Percentiles rank a stretch among this genome's conserved stretches.
These are phyloP conservation scores for Linnemannia schmuckeri DNA, from an alignment of 192 early-diverging fungal species.

Conservation along the genomic window DNA sequence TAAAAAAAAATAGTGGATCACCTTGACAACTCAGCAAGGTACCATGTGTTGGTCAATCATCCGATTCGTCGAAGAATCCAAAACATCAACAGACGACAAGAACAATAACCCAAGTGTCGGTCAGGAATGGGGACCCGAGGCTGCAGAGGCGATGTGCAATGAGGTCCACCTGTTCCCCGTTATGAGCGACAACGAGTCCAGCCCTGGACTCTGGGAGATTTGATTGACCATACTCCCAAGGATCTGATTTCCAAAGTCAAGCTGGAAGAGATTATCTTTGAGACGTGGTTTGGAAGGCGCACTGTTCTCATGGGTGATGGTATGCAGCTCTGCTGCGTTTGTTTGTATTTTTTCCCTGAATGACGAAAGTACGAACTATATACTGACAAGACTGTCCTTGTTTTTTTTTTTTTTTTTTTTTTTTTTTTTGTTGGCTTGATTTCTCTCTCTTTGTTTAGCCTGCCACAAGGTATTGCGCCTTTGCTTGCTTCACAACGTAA, in stretches of 20 bases:
- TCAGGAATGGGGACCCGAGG: constrained; percentile 12
- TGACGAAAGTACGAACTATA: too few species aligned
- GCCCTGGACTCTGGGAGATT: not conserved
- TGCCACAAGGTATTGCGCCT: not conserved
- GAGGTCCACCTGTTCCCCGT: not conserved
- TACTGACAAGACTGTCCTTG: not conserved
- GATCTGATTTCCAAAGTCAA: constrained; percentile 8
- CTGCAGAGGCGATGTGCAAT: constrained; percentile 3
- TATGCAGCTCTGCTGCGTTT: not conserved
- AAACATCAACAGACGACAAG: not conserved
- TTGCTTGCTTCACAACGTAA: too few species aligned
- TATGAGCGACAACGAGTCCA: not conserved
- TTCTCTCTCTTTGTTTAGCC: not conserved
- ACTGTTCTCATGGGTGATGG: constrained; percentile 9
- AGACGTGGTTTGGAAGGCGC: not conserved
- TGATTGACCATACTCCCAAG: not conserved
- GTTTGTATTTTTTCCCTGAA: too few species aligned
- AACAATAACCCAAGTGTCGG: not conserved
- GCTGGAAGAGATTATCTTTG: constrained; percentile 14
- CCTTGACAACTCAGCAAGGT: not conserved
- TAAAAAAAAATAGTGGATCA: not conserved
- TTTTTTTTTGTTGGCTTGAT: not conserved
- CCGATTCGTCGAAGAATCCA: not conserved
- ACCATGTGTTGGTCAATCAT: not conserved
- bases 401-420: not conserved